Evolutionary conservation across 2,329 filamentous ascomycete genomes (phyloP).

Genomic region (Pezicula rhizophila): DNA sequence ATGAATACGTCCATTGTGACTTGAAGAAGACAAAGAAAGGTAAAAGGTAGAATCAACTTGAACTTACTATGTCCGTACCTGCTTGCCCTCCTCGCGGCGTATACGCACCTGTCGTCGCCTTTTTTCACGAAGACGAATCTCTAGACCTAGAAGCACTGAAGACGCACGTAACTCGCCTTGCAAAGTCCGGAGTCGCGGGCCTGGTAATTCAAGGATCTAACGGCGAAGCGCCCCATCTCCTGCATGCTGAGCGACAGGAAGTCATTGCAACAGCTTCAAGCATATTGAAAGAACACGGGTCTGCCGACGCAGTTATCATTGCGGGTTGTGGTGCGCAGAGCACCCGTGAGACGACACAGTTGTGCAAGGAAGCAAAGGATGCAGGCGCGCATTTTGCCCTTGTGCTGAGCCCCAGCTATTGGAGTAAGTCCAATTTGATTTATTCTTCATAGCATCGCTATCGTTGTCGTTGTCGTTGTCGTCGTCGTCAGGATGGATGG

Average conservation of each 20-base stretch:
- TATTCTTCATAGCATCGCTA: too few relatives aligned
- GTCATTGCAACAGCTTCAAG: constrained; percentile 57
- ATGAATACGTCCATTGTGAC: too few relatives aligned
- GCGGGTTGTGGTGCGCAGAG: constrained; percentile 66
- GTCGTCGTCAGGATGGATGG: too few relatives aligned
- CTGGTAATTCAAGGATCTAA: constrained; percentile 67
- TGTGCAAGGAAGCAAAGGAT: constrained; percentile 57
- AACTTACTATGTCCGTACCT: too few relatives aligned
- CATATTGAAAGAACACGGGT: constrained; percentile 52
- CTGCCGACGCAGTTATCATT: constrained; percentile 52
- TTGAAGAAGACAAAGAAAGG: too few relatives aligned
- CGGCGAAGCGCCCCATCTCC: constrained; percentile 67
- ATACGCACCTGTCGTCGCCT: constrained; percentile 59
- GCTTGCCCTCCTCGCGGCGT: constrained; percentile 34
- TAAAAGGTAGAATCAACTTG: too few relatives aligned
- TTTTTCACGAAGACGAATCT: constrained; percentile 50
- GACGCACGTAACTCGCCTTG: constrained; percentile 51
- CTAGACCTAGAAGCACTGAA: constrained; percentile 47
- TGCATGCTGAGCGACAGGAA: constrained; percentile 55
- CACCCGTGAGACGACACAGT: constrained; percentile 58
- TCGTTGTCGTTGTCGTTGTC: too few relatives aligned
- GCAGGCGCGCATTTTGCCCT: constrained; percentile 63
- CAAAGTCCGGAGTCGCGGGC: constrained; percentile 57
- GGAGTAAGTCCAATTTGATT: constrained; percentile 25
- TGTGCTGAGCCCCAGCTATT: constrained; percentile 65